Conservation (phyloP, 2,329 filamentous ascomycete genomes). For the Phyllosticta citriasiana region DNA sequence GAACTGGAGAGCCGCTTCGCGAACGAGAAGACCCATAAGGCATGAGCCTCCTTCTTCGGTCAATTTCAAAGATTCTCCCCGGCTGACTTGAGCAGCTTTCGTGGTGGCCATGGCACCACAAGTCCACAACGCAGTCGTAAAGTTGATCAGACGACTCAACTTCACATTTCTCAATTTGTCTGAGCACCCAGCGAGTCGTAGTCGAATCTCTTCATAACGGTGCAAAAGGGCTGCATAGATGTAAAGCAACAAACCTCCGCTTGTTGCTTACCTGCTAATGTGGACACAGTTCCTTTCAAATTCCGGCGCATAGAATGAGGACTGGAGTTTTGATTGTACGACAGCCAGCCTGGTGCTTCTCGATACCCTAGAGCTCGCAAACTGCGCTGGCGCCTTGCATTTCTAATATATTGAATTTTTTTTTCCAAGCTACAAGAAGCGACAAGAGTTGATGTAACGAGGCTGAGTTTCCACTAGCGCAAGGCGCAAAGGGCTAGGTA, state of each 20-base stretch:
- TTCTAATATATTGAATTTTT: neutral
- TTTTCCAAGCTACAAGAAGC: neutral
- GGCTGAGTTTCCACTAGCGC: neutral
- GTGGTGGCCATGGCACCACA: neutral
- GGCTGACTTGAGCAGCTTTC: neutral
- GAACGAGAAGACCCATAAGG: neutral
- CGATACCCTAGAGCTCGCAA: neutral
- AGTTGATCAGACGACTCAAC: neutral
- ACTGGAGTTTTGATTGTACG: neutral
- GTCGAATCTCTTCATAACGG: neutral
- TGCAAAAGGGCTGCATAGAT: neutral
- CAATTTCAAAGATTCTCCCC: too few species aligned
- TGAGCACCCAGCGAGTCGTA: neutral
- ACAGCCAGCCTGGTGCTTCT: neutral
- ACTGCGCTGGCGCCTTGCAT: neutral
- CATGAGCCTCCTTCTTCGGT: neutral
- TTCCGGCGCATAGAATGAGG: neutral
- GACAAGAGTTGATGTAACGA: neutral
- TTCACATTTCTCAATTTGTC: neutral
- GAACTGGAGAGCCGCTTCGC: constrained; percentile 5
- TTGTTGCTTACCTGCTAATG: neutral
- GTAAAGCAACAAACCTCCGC: neutral
- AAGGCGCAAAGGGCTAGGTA: neutral
- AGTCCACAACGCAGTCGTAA: neutral
- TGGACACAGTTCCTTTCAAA: neutral